Evolutionary conservation across 768 basidiomycete species (phyloP).

Genomic region (Strobilomyces dryophilus): DNA sequence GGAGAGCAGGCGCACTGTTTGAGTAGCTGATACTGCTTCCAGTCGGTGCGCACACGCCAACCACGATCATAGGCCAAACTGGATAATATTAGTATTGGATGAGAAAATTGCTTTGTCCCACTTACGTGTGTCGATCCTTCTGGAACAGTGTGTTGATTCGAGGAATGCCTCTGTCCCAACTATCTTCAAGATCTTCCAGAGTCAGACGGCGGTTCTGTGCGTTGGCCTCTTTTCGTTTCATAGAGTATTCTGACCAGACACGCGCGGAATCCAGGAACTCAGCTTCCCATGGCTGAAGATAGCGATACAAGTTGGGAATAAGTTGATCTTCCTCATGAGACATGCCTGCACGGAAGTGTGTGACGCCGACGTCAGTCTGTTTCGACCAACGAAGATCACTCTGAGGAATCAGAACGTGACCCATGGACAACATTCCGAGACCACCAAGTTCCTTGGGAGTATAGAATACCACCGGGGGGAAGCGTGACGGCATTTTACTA

Average conservation of each 20-base stretch:
- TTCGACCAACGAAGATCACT: conserved; percentile 97
- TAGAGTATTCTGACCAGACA: conserved; percentile 98
- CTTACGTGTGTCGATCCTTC: conserved; percentile 91
- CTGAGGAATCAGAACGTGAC: conserved; percentile 97
- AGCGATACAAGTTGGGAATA: conserved; percentile 96
- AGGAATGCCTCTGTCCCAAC: conserved; percentile 98
- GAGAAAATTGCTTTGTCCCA: conserved; percentile 1
- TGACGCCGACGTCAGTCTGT: conserved; percentile 95
- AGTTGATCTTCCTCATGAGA: conserved; percentile 92
- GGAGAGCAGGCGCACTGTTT: conserved; percentile 67
- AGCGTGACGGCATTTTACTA: conserved; percentile 99
- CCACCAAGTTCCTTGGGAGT: conserved; percentile 98
- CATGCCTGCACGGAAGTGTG: conserved; percentile 99
- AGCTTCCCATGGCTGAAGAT: conserved; percentile 95
- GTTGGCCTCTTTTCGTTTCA: conserved; percentile 99
- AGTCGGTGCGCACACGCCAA: conserved; percentile 96
- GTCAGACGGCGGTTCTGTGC: conserved; percentile 97
- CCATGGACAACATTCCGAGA: conserved; percentile 99
- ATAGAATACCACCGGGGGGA: conserved; percentile 95
- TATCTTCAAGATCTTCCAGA: conserved; percentile 95
- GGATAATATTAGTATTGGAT: neutral
- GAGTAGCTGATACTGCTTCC: conserved; percentile 94
- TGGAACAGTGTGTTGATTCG: conserved; percentile 99
- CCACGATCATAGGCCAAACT: conserved; percentile 97
- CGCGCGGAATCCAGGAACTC: conserved; percentile 98